phyloP scores from a whole-genome alignment of 768 basidiomycete genomes.

The Leccinum imitatum region DNA sequence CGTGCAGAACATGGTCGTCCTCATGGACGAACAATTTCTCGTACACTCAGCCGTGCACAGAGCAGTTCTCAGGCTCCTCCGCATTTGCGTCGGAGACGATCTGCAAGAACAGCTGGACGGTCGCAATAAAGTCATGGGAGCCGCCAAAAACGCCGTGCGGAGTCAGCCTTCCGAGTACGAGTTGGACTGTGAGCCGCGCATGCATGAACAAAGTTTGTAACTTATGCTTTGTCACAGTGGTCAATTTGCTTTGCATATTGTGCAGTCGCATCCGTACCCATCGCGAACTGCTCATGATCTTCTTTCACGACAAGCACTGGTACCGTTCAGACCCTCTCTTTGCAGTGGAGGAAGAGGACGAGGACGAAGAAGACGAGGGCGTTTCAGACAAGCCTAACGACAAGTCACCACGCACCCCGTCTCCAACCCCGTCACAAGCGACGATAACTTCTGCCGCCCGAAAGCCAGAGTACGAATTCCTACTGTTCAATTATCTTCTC shows the following conservation, averaged over 20 bases:
- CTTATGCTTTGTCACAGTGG: conserved; percentile 53
- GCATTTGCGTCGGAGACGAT: conserved; percentile 91
- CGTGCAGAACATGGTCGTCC: conserved; percentile 87
- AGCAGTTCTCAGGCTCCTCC: conserved; percentile 79
- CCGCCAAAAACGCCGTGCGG: conserved; percentile 68
- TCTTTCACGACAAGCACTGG: conserved; percentile 95
- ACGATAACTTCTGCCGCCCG: conserved; percentile 56
- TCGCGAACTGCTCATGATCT: conserved; percentile 91
- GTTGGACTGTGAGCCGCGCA: conserved; percentile 67
- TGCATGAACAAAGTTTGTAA: neutral
- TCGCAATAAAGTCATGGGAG: conserved; percentile 73
- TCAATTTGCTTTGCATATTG: conserved; percentile 86
- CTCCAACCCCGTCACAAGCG: conserved; percentile 61
- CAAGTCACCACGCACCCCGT: conserved; percentile 36
- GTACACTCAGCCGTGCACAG: conserved; percentile 89
- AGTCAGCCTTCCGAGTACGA: conserved; percentile 86
- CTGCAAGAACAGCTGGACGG: conserved; percentile 86
- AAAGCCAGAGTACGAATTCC: conserved; percentile 91
- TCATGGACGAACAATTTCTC: conserved; percentile 91
- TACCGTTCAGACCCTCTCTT: conserved; percentile 75
- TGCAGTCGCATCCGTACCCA: conserved; percentile 90
- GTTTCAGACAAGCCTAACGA: conserved; percentile 6
- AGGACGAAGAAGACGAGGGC: conserved; percentile 51
- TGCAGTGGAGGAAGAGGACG: conserved; percentile 73
- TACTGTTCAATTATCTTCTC: conserved; percentile 92